Percentiles rank a stretch among this genome's conserved stretches.
These are phyloP conservation scores for Hippophae gyantsensis DNA, from an alignment of 306 rosid species.

Conservation along the genomic window DNA sequence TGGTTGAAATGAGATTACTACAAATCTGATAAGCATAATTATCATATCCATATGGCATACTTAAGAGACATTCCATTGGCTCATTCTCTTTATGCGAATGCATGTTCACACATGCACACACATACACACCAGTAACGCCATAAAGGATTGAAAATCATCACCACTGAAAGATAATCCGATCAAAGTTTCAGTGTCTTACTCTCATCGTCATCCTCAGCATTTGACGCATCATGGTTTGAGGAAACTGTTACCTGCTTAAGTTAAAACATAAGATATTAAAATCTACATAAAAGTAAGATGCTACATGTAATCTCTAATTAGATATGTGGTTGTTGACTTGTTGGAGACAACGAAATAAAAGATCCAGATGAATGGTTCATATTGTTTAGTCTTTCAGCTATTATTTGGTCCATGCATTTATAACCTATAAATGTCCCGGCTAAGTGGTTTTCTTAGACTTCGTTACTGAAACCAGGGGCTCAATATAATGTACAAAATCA, in stretches of 20 bases:
- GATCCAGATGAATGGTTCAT: no score
- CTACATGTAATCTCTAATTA: slow-evolving; percentile 1
- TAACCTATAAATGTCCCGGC: no score
- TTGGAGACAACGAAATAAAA: no score
- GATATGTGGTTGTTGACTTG: background rate
- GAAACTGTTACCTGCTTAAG: slow-evolving; percentile 43
- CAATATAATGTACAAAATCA: no score
- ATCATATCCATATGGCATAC: no score
- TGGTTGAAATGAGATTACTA: background rate
- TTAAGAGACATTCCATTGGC: no score
- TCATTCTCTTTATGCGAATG: no score
- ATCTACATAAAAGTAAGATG: background rate
- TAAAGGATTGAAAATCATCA: background rate
- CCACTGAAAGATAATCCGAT: background rate
- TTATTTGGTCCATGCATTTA: no score
- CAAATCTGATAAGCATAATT: background rate
- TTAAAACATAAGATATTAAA: slow-evolving; percentile 3
- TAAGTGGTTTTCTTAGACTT: no score
- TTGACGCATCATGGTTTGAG: slow-evolving; percentile 32
- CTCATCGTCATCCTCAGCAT: slow-evolving; percentile 63
- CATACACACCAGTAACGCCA: background rate
- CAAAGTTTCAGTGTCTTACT: slow-evolving; percentile 11
- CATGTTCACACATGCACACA: no score
- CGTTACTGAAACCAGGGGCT: no score
- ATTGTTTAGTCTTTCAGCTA: no score